Base-by-base conservation (phyloP, 768 basidiomycete genomes). In the Boletus vinaceobasis region DNA sequence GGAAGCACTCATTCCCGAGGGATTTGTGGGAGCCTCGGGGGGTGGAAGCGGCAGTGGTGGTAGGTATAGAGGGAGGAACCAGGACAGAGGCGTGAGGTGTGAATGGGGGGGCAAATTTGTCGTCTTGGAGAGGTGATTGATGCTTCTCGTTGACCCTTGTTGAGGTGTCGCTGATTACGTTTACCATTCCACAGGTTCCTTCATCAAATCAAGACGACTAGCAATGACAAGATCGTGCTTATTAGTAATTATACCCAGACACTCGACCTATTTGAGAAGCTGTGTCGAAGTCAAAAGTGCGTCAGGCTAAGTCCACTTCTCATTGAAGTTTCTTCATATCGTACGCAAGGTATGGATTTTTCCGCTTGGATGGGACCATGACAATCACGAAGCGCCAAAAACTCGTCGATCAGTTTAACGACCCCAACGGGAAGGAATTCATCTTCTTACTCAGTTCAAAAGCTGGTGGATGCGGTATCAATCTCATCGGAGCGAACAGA, bases 211-310 rank as follows among this genome's bases (percentile, higher is more conserved):
- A 81, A 80, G 52, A 86, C 83, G 11, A 80, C 87, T 54, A 95
- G 90, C 15, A 88, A 79, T 52, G 94, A 98, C 76, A 98, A 98
- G 76, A 96, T 97, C 54, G 94, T 98, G 15, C 75, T 98, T 40
- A 97, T 98, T 67, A 95, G 93, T 67, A 98, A 98, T 69, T 95
- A 95, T 66, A 98, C 94, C 5, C 93, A 95, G 70, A 98, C 94
- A 0, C 78, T 98, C 3, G 94, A 97, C 68, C 73, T 96, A 10
- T 96, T 98, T 61, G 93, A 95, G 74, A 92, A 87, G 65, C 71
- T 96, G 47, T 90, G 92, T 63, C 80, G 90, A 31, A 83, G 72
- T 63, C 95, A 94, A 70, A 89, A 90, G 93, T 93, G 59, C 49
- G 77, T 67, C 29, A 6, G 13, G 6, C 44, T 35, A 13, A 6